These are phyloP conservation scores for Colletotrichum filicis DNA, from an alignment of 2,329 filamentous ascomycete genomes.

Conservation along the genomic window DNA sequence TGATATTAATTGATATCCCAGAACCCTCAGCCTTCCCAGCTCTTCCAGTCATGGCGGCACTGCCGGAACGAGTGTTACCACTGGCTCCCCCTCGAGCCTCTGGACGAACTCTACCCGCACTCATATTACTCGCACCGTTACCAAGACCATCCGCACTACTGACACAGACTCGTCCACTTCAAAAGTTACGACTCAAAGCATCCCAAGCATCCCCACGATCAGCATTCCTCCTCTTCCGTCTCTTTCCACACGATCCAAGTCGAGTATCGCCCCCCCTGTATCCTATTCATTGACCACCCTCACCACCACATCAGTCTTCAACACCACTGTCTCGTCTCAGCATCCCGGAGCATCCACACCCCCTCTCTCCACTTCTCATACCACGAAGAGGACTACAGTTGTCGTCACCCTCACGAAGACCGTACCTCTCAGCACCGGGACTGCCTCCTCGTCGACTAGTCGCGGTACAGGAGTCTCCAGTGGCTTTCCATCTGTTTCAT, in stretches of 20 bases:
- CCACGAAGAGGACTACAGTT: slow-evolving; percentile 18
- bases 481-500: neutral
- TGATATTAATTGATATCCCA: neutral
- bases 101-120: slow-evolving; percentile 19
- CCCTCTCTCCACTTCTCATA: neutral
- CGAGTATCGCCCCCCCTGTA: neutral
- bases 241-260: neutral
- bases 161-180: neutral
- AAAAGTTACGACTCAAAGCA: neutral
- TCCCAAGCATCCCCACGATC: slow-evolving; percentile 7
- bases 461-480: slow-evolving; percentile 10
- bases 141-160: neutral
- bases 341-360: slow-evolving; percentile 1
- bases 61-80: neutral
- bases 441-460: slow-evolving; percentile 6
- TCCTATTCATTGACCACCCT: slow-evolving; percentile 20
- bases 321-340: slow-evolving; percentile 25
- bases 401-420: slow-evolving; percentile 18
- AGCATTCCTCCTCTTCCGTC: neutral
- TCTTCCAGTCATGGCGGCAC: slow-evolving; percentile 14
- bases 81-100: slow-evolving; percentile 1
- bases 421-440: slow-evolving; percentile 6
- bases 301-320: slow-evolving; percentile 13
- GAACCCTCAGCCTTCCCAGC: neutral
- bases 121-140: neutral